Percentiles rank a stretch among this genome's conserved stretches.
Evolutionary conservation across 768 basidiomycete species (phyloP).

Genomic region (Mycena sanguinolenta): DNA sequence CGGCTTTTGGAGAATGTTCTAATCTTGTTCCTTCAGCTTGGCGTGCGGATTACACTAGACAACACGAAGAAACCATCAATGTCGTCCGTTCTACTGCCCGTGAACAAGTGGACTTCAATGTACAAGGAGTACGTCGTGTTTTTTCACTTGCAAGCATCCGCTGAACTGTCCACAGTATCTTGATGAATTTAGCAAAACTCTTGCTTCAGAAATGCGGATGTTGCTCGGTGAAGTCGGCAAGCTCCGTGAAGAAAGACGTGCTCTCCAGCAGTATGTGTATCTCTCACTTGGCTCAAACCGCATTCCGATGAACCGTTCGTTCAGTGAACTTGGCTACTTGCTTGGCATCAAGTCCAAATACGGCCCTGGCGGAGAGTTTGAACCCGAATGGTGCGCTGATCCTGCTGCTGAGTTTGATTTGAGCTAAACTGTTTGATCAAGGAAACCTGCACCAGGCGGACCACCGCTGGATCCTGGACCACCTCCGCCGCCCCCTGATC

Average conservation of each 20-base stretch:
- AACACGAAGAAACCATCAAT: constrained; percentile 76
- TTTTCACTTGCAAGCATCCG: not conserved
- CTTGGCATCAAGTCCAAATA: constrained; percentile 81
- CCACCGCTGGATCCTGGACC: constrained; percentile 58
- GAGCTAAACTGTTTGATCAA: constrained; percentile 30
- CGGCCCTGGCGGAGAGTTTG: constrained; percentile 86
- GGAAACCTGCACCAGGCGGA: constrained; percentile 64
- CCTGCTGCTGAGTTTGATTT: not conserved
- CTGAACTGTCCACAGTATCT: constrained; percentile 67
- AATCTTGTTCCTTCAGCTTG: constrained; percentile 60
- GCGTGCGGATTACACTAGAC: constrained; percentile 74
- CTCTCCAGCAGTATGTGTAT: constrained; percentile 78
- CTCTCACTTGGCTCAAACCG: not conserved
- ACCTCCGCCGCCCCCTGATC: constrained; percentile 55
- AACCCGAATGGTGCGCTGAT: constrained; percentile 74
- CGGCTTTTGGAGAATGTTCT: constrained; percentile 8
- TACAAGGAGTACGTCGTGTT: constrained; percentile 70
- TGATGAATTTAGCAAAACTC: constrained; percentile 88
- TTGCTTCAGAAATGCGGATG: constrained; percentile 87
- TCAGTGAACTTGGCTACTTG: constrained; percentile 82
- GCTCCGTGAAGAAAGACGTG: constrained; percentile 82
- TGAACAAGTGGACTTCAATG: constrained; percentile 86
- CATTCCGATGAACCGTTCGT: not conserved
- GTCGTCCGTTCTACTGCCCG: constrained; percentile 79
- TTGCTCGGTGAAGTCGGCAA: constrained; percentile 87